Percentiles rank a stretch among this genome's conserved stretches.
Evolutionary conservation across 345 rosid genomes (phyloP).

Genomic region (Crucihimalaya himalaica): DNA sequence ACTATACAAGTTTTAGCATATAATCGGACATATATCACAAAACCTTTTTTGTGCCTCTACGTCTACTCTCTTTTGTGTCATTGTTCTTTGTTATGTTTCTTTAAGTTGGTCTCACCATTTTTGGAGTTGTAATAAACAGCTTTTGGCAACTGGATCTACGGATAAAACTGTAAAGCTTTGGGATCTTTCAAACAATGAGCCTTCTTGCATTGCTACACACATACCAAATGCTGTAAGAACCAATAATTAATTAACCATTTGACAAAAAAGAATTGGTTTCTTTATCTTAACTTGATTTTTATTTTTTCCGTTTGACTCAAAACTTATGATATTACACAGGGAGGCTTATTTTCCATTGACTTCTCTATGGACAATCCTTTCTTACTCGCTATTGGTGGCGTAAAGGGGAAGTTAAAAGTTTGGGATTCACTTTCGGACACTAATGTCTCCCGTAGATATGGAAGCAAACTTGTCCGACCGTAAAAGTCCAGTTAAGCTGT

Average conservation of each 20-base stretch:
- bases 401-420: neutral
- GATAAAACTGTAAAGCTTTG: neutral
- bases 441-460: slow-evolving; percentile 44
- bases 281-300: neutral
- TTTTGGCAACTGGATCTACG: neutral
- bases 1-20: no score
- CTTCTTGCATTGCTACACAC: neutral
- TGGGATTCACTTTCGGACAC: slow-evolving; percentile 62
- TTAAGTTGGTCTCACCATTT: neutral
- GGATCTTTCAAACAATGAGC: neutral
- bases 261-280: neutral
- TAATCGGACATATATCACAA: no score
- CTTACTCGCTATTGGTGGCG: neutral
- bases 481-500: neutral
- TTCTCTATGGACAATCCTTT: neutral
- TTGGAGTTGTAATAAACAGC: neutral
- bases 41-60: neutral
- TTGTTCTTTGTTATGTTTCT: neutral
- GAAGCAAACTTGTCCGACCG: neutral
- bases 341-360: neutral
- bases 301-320: neutral
- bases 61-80: neutral
- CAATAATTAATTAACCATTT: neutral
- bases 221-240: neutral
- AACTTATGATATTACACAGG: neutral